Conservation (phyloP, 129 eudicot genomes). For the Escallonia rubra region DNA sequence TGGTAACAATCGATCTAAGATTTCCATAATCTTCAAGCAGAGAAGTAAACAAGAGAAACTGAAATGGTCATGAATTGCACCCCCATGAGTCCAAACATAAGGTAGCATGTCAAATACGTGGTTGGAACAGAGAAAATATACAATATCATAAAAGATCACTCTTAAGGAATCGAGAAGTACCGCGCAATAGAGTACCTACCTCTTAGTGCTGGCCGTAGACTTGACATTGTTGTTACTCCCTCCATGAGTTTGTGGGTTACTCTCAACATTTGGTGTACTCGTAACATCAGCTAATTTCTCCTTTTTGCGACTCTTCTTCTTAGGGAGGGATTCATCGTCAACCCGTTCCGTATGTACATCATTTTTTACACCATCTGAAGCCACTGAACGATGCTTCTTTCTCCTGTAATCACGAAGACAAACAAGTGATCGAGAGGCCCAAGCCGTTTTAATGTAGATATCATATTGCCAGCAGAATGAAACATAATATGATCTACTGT, state of each 20-base stretch:
- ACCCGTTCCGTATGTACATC: slow-evolving; percentile 20
- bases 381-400: slow-evolving; percentile 40
- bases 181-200: slow-evolving; percentile 20
- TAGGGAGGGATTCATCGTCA: slow-evolving; percentile 15
- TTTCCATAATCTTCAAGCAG: too few species aligned
- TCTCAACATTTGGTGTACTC: slow-evolving; percentile 16
- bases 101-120: background rate
- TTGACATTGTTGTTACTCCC: slow-evolving; percentile 12
- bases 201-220: slow-evolving; percentile 22
- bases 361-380: slow-evolving; percentile 22
- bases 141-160: too few species aligned
- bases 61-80: background rate
- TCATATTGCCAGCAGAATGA: background rate
- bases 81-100: background rate
- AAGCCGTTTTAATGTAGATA: slow-evolving; percentile 5
- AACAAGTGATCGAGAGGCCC: slow-evolving; percentile 10
- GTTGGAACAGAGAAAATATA: too few species aligned
- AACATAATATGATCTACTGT: background rate
- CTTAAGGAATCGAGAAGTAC: too few species aligned
- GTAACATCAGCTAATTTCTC: slow-evolving; percentile 20
- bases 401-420: slow-evolving; percentile 29
- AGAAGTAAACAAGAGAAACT: background rate
- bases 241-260: slow-evolving; percentile 26
- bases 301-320: slow-evolving; percentile 27
- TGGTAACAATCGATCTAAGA: too few species aligned